Percentiles rank a stretch among this genome's conserved stretches.
Conservation (phyloP, 2,329 filamentous ascomycete species). For the Nothophoma quercina region DNA sequence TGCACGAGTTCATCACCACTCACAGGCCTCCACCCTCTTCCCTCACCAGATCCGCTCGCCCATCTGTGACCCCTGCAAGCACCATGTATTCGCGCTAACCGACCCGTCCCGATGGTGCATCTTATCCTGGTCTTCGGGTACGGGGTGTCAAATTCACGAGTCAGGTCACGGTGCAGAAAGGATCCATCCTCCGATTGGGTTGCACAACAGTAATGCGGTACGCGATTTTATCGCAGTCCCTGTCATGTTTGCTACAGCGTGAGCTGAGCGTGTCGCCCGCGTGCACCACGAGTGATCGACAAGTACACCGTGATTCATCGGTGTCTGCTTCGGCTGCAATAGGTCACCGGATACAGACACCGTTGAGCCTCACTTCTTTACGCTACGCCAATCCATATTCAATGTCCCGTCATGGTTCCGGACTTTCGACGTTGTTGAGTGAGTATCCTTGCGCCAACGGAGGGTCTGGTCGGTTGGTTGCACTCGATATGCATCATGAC, state of each 20-base stretch:
- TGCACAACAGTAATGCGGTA: conserved; percentile 12
- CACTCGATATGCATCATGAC: not conserved
- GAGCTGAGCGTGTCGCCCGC: conserved; percentile 7
- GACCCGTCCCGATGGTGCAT: conserved; percentile 12
- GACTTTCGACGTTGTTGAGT: not conserved
- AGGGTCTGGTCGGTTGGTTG: not conserved
- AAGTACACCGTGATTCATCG: not conserved
- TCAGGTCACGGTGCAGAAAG: conserved; percentile 10
- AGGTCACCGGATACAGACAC: not conserved
- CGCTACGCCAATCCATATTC: not conserved
- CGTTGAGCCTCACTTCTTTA: not conserved
- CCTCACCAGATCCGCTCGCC: not conserved
- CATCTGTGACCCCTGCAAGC: not conserved
- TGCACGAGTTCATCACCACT: not conserved
- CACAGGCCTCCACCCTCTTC: not conserved
- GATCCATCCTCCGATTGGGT: conserved; percentile 8
- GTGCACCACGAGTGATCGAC: not conserved
- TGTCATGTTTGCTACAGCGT: not conserved
- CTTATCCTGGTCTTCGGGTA: conserved; percentile 11
- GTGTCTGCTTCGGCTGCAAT: not conserved
- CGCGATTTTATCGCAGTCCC: not conserved
- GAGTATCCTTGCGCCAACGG: not conserved
- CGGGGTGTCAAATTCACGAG: conserved; percentile 12
- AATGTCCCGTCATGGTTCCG: not conserved
- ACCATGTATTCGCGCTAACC: conserved; percentile 2